These are phyloP conservation scores for Sodiomyces alkalinus DNA, from an alignment of 2,329 filamentous ascomycete species.

Conservation along the genomic window DNA sequence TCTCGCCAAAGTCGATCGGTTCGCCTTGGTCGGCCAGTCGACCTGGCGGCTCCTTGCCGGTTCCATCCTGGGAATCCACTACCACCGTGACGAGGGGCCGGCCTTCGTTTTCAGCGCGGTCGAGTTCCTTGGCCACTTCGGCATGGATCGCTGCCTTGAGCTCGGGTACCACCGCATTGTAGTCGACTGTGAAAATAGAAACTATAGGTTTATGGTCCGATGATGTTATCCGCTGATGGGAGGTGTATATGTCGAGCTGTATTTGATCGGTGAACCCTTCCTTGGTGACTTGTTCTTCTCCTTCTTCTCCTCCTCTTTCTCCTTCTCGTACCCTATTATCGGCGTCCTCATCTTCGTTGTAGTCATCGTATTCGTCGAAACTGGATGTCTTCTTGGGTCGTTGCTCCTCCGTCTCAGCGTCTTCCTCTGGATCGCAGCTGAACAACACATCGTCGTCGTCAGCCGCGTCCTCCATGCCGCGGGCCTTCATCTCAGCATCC, in stretches of 20 bases:
- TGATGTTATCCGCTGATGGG: constrained; percentile 77
- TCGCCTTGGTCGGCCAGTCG: constrained; percentile 27
- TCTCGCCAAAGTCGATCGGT: constrained; percentile 63
- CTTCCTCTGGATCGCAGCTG: constrained; percentile 75
- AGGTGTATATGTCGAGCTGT: constrained; percentile 54
- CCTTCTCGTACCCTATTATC: too few species aligned
- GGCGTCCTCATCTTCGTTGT: constrained; percentile 37
- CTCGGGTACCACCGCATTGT: constrained; percentile 73
- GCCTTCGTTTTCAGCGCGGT: constrained; percentile 82
- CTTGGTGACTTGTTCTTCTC: constrained; percentile 37
- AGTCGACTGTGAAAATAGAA: constrained; percentile 70
- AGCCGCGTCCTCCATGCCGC: constrained; percentile 56
- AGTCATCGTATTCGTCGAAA: constrained; percentile 49
- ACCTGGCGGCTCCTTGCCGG: constrained; percentile 14
- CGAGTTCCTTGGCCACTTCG: constrained; percentile 76
- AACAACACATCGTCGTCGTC: constrained; percentile 77
- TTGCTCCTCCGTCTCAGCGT: constrained; percentile 36
- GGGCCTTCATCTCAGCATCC: constrained; percentile 74
- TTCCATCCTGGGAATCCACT: constrained; percentile 43
- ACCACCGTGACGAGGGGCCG: constrained; percentile 72
- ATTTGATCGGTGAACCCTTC: constrained; percentile 42
- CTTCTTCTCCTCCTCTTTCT: too few species aligned
- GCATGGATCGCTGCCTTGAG: constrained; percentile 72
- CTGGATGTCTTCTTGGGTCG: constrained; percentile 18
- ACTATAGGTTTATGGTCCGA: constrained; percentile 92